Evolutionary conservation across 2,329 filamentous ascomycete species (phyloP).

Genomic region (Berkeleyomyces rouxiae): DNA sequence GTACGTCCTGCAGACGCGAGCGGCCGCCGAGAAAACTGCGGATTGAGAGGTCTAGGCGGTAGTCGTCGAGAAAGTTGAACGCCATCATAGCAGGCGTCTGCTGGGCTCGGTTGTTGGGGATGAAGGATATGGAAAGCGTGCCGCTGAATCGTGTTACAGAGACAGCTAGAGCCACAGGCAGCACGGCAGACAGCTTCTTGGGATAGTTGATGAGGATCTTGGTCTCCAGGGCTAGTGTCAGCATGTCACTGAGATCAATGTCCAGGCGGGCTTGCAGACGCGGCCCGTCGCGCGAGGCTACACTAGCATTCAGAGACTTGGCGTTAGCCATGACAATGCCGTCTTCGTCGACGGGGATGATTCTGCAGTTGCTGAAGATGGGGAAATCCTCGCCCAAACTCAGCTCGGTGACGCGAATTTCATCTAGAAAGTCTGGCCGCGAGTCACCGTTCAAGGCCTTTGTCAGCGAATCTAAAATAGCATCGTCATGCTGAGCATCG

Average conservation of each 20-base stretch:
- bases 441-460: slow-evolving; percentile 73
- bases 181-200: slow-evolving; percentile 68
- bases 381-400: slow-evolving; percentile 93
- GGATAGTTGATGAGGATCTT: slow-evolving; percentile 91
- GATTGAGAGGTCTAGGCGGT: slow-evolving; percentile 67
- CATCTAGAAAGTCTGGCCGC: slow-evolving; percentile 80
- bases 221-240: slow-evolving; percentile 87
- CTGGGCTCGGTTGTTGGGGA: slow-evolving; percentile 54
- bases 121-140: slow-evolving; percentile 83
- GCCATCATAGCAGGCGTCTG: slow-evolving; percentile 73
- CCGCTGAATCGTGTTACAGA: slow-evolving; percentile 89
- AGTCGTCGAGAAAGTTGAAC: slow-evolving; percentile 86
- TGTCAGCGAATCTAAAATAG: slow-evolving; percentile 70
- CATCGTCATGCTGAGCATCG: slow-evolving; percentile 81
- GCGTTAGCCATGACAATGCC: slow-evolving; percentile 39
- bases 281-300: slow-evolving; percentile 44
- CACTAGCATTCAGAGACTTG: slow-evolving; percentile 34
- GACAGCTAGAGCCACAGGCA: slow-evolving; percentile 83
- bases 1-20: slow-evolving; percentile 68
- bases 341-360: slow-evolving; percentile 80
- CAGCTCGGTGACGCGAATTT: slow-evolving; percentile 86
- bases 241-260: slow-evolving; percentile 88
- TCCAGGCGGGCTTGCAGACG: slow-evolving; percentile 90
- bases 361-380: slow-evolving; percentile 94
- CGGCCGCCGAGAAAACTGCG: slow-evolving; percentile 63